Evolutionary conservation across 2,329 filamentous ascomycete species (phyloP), one percentile per base, ranked within the genome.

Genomic region (Drechslerella dactyloides): DNA sequence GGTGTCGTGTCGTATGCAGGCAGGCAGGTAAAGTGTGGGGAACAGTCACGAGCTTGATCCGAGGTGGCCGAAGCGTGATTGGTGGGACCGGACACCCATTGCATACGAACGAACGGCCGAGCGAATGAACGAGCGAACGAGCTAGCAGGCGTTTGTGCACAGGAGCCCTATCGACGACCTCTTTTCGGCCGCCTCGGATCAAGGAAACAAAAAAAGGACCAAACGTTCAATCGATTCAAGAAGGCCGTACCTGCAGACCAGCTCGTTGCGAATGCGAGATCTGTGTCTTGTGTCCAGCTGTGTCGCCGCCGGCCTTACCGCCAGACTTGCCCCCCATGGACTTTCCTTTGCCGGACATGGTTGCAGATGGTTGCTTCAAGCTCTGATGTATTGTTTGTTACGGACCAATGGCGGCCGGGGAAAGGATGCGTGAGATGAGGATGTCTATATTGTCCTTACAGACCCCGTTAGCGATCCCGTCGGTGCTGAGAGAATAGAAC

Each of bases 221-320:
- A n/a, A n/a, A n/a, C n/a, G n/a, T n/a, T 33, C 24, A 53, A 30
- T 61, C 13, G 52, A 27, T 40, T 51, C 50, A 19, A 69, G 58
- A 62, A 51, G 33, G 24, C 50, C 59, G 66, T 70, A 97, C 93
- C 89, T 97, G 93, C 77, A 97, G 86, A 80, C 93, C 93, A 80
- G 93, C 93, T 82, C 94, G 93, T 79, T 91, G 91, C 78, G 92
- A 96, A 84, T 96, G 93, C 78, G 86, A 89, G 83, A 94, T 96
- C 83, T 96, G 90, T 79, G 90, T 89, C 84, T 96, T 96, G 84
- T 90, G 90, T 40, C 55, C 66, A 35, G 59, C 17, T 80, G 87
- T 83, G 62, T 85, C 85, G 76, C 88, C 88, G 78, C 85, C 86
- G 75, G 86, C 86, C 85, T 94, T 94, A 77, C 90, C 90, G 78